phyloP scores from a whole-genome alignment of 106 monocot genomes.

The Dioscorea dumetorum region DNA sequence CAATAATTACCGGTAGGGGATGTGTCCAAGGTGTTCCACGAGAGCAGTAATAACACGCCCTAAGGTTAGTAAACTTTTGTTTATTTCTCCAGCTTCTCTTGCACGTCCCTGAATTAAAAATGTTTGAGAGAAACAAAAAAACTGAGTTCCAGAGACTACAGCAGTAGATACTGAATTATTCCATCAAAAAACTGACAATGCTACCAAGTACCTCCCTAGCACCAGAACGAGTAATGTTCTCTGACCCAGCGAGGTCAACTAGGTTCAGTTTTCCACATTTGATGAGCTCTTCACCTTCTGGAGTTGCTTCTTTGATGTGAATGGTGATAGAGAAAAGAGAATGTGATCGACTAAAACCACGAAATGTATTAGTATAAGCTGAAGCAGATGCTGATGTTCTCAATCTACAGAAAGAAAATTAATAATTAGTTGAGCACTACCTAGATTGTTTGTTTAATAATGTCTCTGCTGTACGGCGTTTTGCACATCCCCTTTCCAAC shows the following conservation, averaged over 20 bases:
- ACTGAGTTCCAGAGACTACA: not conserved
- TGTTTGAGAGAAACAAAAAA: not conserved
- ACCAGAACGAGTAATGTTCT: constrained; percentile 96
- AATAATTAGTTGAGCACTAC: constrained; percentile 14
- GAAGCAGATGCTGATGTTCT: not conserved
- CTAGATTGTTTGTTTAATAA: constrained; percentile 98
- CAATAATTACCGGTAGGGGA: constrained; percentile 71
- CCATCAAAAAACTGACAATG: not conserved
- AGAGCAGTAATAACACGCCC: constrained; percentile 98
- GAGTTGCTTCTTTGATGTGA: constrained; percentile 99
- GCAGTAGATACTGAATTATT: not conserved
- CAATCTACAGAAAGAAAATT: not conserved
- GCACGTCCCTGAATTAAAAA: constrained; percentile 67
- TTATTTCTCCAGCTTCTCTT: constrained; percentile 98
- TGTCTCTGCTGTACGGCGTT: constrained; percentile 94
- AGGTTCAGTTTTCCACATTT: constrained; percentile 97
- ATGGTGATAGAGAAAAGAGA: constrained; percentile 97
- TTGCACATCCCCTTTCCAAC: constrained; percentile 87
- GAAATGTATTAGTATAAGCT: constrained; percentile 1
- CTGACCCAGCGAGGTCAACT: constrained; percentile 97
- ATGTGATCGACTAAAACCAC: constrained; percentile 80
- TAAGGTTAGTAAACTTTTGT: constrained; percentile 94
- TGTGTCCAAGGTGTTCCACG: constrained; percentile 95
- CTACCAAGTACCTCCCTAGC: constrained; percentile 73
- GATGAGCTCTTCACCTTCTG: constrained; percentile 98